Base-by-base conservation (phyloP, 1,284 basidiomycete genomes). In the Meira nashicola region DNA sequence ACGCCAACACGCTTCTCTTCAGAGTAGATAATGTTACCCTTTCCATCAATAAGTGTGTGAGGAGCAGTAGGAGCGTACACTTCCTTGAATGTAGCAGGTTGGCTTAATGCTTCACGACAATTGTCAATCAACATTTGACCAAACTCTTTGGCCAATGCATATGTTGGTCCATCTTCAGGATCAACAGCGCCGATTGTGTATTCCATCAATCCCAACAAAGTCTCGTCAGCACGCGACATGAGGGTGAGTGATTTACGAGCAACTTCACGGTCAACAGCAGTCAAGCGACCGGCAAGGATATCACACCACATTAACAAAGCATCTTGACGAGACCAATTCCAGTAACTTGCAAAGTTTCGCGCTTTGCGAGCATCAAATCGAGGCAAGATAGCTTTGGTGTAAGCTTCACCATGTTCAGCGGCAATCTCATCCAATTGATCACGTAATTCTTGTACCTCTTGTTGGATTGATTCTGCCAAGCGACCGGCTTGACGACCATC, bases 291-390 rank as follows among this genome's bases (percentile, higher is more conserved):
- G 72, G 92, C 92, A 76, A 65, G 62, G 55, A 73, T 66, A 61
- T 68, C 66, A 81, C 93, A 96, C 82, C 88, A 97, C 89, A 97
- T 91, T 62, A 90, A 83, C 43, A 97, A 83, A 25, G 92, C 90
- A 66, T 94, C 92, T 81, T 96, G 92, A 68, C 94, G 87, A 54
- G 90, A 92, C 95, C 94, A 98, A 80, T 98, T 98, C 94, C 94
- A 98, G 11, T 89, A 92, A 10, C 92, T 96, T 79, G 96, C 92
- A 82, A 98, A 98, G 77, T 89, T 90, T 54, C 95, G 89, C 17
- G 93, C 94, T 81, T 98, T 98, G 78, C 94, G 83, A 2, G 90
- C 87, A 73, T 93, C 90, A 81, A 98, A 98, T 60, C 85, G 84
- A 15, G 94, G 93, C 77, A 92, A 86, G 67, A 98, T 95, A 49